phyloP scores from a whole-genome alignment of 371 early-diverging fungal species.

The Mucor sp. region DNA sequence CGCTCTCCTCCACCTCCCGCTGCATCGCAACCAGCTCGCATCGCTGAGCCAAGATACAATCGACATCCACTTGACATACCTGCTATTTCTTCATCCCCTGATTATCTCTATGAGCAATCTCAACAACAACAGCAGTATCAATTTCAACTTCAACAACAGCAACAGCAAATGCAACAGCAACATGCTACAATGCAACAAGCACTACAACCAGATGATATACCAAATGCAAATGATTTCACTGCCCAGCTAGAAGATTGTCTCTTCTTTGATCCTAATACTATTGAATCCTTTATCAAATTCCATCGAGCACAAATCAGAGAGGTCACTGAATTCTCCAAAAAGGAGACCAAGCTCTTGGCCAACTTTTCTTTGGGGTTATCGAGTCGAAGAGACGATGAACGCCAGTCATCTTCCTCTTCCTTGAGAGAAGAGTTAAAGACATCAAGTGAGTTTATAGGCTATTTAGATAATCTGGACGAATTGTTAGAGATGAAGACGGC shows the following conservation, averaged over 20 bases:
- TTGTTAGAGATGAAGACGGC: constrained; percentile 60
- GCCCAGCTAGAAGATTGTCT: constrained; percentile 20
- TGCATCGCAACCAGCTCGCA: background rate
- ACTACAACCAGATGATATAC: background rate
- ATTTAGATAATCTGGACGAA: constrained; percentile 61
- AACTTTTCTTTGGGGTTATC: constrained; percentile 62
- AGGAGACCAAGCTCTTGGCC: constrained; percentile 81
- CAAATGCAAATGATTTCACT: constrained; percentile 13
- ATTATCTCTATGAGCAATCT: constrained; percentile 6
- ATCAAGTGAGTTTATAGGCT: constrained; percentile 42
- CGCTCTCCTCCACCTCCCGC: constrained; percentile 14
- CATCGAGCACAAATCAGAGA: constrained; percentile 84
- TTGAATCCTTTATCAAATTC: constrained; percentile 75
- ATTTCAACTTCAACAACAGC: background rate
- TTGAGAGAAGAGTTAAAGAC: constrained; percentile 26
- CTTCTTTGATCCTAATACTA: constrained; percentile 37
- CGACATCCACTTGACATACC: constrained; percentile 10
- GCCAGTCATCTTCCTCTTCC: constrained; percentile 5
- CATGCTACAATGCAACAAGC: background rate
- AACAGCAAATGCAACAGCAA: background rate
- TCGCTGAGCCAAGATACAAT: constrained; percentile 4
- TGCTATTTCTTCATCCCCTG: constrained; percentile 4
- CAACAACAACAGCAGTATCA: constrained; percentile 1
- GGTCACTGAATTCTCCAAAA: constrained; percentile 76
- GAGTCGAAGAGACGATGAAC: constrained; percentile 31